A percentile compares a stretch with the other conserved stretches of the same genome.
Conservation (phyloP, 257 asterid genomes). For the Nicotiana attenuata region DNA sequence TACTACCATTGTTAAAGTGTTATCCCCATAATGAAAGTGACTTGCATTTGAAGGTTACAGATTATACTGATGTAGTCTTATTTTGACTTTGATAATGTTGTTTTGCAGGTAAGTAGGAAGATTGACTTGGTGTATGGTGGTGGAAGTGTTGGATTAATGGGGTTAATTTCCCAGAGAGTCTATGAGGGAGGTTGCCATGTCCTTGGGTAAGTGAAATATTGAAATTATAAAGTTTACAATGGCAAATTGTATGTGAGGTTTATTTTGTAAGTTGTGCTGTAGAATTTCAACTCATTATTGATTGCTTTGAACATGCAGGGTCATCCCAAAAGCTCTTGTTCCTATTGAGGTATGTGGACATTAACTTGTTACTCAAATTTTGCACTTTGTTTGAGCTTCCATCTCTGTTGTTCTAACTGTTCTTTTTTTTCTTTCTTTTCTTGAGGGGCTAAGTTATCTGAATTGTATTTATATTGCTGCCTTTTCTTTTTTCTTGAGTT, state of each 20-base stretch:
- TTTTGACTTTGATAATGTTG: conserved; percentile 8
- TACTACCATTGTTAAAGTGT: neutral
- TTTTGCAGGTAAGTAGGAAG: conserved; percentile 74
- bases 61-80: neutral
- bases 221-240: neutral
- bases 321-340: conserved; percentile 90
- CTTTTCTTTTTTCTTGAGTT: neutral
- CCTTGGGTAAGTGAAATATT: conserved; percentile 60
- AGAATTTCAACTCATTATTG: conserved; percentile 11
- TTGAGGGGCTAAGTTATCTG: neutral
- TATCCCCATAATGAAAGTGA: neutral
- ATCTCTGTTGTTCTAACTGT: neutral
- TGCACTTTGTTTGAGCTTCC: neutral
- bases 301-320: conserved; percentile 58
- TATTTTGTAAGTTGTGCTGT: neutral
- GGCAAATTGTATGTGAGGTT: neutral
- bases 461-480: neutral
- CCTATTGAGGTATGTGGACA: conserved; percentile 75
- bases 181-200: conserved; percentile 94
- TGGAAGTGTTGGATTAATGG: conserved; percentile 98
- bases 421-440: neutral
- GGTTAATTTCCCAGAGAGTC: conserved; percentile 76
- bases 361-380: neutral
- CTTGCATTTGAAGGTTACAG: neutral
- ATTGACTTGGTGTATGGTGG: conserved; percentile 95